Evolutionary conservation across 495 filamentous ascomycete genomes (phyloP), one percentile per base, ranked within the genome.

Genomic region (Xylaria flabelliformis): DNA sequence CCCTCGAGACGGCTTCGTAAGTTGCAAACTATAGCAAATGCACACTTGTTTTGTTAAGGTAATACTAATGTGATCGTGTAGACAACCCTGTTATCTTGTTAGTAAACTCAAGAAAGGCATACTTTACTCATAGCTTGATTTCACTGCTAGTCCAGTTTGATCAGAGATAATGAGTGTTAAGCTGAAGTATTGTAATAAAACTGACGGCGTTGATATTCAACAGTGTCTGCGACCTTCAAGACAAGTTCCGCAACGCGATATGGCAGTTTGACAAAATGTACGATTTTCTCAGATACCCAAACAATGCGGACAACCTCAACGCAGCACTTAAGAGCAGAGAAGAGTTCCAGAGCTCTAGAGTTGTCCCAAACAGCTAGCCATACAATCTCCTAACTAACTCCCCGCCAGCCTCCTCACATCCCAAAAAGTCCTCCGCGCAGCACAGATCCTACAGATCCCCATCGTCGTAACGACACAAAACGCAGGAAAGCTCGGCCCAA

Each of bases 161-260:
- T 17, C 21, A 10, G 1, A 13, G n/a, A 50, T 53, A 17, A 19
- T 29, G 36, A 59, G 42, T 68, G 63, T 63, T 68, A 10, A 15
- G 32, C 9, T 72, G 29, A 65, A 44, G 1, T 0, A 13, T 29
- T 39, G 2, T n/a, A 51, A 17, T 12, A 24, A 9, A 24, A 34
- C 68, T 70, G 58, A 70, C 44, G n/a, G 21, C 13, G 26, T 46
- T 13, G 3, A 10, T 10, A 21, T 39, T 4, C 4, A 46, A 42
- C 75, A 98, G 95, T 74, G 88, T 99, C 76, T 99, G 96, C 84
- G 96, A 99, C 76, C 87, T 98, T 74, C 96, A 99, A 86, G 95
- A 97, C 73, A 95, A 92, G 79, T 99, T 99, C 85, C 88, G 94
- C 55, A 81, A 84, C 5, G 89, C 89, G 51, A 97, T 99, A 78